Conservation (phyloP, 495 filamentous ascomycete genomes). For the Penicillium ucsense region DNA sequence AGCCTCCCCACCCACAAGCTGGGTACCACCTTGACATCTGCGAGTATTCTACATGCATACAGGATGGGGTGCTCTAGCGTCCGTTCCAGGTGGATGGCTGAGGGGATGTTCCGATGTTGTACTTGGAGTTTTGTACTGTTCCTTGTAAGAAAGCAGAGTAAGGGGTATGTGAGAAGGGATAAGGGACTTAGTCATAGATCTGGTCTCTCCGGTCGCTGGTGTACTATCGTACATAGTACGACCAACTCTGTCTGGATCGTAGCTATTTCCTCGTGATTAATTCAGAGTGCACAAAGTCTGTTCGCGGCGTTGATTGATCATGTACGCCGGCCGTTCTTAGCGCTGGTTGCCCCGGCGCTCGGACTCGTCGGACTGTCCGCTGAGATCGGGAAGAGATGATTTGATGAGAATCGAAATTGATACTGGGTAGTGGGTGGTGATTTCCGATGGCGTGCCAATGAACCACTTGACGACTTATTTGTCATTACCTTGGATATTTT, state of each 20-base stretch:
- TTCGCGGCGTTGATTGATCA: neutral
- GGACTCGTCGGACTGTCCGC: neutral
- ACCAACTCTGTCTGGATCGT: too few species aligned
- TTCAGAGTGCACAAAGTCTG: too few species aligned
- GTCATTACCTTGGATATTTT: too few species aligned
- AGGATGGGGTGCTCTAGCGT: neutral
- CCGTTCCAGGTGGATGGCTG: neutral
- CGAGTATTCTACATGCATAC: neutral
- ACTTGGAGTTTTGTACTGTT: too few species aligned
- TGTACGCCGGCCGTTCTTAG: constrained; percentile 2
- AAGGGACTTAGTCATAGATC: too few species aligned
- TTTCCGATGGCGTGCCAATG: too few species aligned
- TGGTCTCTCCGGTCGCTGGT: too few species aligned
- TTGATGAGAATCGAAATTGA: neutral
- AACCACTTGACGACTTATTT: too few species aligned
- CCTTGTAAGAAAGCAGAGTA: too few species aligned
- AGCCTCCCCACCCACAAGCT: neutral
- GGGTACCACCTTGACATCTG: neutral
- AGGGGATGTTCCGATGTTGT: neutral
- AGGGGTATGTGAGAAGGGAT: too few species aligned
- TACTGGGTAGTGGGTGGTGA: neutral
- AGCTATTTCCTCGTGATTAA: too few species aligned
- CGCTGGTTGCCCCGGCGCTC: neutral
- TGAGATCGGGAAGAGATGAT: neutral
- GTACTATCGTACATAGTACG: too few species aligned